Percentiles rank a stretch among this genome's conserved stretches.
These are phyloP conservation scores for Penicillium sp. DNA, from an alignment of 2,329 filamentous ascomycete genomes.

Conservation along the genomic window DNA sequence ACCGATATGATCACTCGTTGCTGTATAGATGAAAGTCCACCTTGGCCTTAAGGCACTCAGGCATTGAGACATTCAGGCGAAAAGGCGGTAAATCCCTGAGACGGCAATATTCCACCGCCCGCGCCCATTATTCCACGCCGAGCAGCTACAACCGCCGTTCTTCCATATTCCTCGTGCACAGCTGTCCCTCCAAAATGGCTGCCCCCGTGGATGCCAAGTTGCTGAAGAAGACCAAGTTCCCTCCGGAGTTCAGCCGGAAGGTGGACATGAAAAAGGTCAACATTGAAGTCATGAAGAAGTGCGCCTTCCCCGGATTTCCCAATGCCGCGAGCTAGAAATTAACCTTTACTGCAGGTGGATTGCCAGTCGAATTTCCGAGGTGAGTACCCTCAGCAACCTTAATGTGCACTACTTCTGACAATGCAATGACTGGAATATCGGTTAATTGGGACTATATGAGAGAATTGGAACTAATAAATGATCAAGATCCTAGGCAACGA, in stretches of 20 bases:
- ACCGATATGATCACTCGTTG: no score
- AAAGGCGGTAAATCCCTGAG: no score
- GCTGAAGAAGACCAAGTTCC: conserved; percentile 89
- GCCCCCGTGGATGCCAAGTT: conserved; percentile 87
- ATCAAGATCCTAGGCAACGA: conserved; percentile 76
- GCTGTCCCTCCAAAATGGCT: conserved; percentile 62
- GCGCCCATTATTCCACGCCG: not conserved
- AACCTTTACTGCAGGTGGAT: conserved; percentile 75
- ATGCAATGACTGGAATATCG: not conserved
- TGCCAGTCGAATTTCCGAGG: conserved; percentile 77
- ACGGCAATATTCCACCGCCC: not conserved
- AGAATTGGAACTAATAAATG: not conserved
- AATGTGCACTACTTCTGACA: not conserved
- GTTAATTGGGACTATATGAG: not conserved
- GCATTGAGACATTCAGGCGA: not conserved
- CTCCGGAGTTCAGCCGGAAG: conserved; percentile 89
- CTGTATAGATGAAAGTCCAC: no score
- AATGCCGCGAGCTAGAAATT: conserved; percentile 9
- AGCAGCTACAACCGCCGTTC: not conserved
- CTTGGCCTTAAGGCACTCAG: no score
- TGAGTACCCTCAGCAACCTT: not conserved
- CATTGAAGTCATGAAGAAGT: conserved; percentile 97
- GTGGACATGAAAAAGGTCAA: conserved; percentile 98
- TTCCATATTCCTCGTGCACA: not conserved
- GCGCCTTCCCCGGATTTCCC: conserved; percentile 23